A percentile compares a stretch with the other conserved stretches of the same genome.
phyloP scores from a whole-genome alignment of 495 filamentous ascomycete genomes.

The Hypoxylon cercidicola region DNA sequence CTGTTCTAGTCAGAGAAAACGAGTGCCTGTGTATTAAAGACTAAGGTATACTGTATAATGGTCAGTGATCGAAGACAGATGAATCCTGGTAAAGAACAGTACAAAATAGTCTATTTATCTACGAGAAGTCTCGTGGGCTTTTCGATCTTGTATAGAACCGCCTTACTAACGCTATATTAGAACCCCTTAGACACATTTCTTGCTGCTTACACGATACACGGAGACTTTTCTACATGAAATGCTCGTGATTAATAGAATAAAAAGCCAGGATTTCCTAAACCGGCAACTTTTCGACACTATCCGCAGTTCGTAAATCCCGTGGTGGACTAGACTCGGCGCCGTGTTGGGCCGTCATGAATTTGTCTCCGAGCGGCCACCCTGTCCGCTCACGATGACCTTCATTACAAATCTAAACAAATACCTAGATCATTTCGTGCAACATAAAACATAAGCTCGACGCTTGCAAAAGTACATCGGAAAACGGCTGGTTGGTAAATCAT shows the following conservation, averaged over 20 bases:
- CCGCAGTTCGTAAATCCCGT: not conserved
- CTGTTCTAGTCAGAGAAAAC: no score
- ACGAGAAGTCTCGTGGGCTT: not conserved
- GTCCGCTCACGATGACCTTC: not conserved
- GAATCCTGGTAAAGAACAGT: not conserved
- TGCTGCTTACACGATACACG: not conserved
- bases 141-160: not conserved
- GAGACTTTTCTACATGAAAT: not conserved
- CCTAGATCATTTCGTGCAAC: no score
- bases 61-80: not conserved
- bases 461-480: no score
- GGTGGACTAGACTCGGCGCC: slow-evolving; percentile 15
- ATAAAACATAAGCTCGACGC: no score
- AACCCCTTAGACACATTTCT: not conserved
- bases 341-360: slow-evolving; percentile 18
- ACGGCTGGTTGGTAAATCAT: no score
- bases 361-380: slow-evolving; percentile 19
- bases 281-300: slow-evolving; percentile 14
- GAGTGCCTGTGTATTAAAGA: no score
- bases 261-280: not conserved
- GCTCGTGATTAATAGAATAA: not conserved
- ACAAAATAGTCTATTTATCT: not conserved
- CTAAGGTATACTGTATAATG: no score
- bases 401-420: slow-evolving; percentile 9
- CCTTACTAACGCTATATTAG: not conserved